Percentiles rank a stretch among this genome's conserved stretches.
Conservation (phyloP, 768 basidiomycete genomes). For the Hebeloma cylindrosporum region DNA sequence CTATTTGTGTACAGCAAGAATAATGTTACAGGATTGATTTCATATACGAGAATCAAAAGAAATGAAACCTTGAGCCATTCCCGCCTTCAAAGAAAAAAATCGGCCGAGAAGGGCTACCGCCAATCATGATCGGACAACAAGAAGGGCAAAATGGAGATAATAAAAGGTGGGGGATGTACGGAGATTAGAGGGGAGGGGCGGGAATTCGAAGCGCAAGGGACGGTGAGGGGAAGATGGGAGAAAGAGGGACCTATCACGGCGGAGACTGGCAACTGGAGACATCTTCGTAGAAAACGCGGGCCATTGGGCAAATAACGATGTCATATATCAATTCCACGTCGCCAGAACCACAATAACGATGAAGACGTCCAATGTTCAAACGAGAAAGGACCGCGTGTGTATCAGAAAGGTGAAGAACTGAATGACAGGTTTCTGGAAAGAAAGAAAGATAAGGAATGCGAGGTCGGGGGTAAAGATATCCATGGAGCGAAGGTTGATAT, state of each 20-base stretch:
- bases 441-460: constrained; percentile 5
- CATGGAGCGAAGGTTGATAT: constrained; percentile 6
- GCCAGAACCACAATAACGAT: constrained; percentile 10
- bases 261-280: not conserved
- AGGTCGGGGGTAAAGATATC: constrained; percentile 7
- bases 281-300: constrained; percentile 1
- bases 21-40: constrained; percentile 1
- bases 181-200: constrained; percentile 1
- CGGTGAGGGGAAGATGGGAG: not conserved
- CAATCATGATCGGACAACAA: constrained; percentile 11
- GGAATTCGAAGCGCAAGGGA: not conserved
- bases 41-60: not conserved
- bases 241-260: not conserved
- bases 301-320: not conserved
- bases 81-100: too few relatives aligned
- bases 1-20: constrained; percentile 1
- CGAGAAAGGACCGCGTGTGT: constrained; percentile 6
- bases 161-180: not conserved
- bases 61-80: too few relatives aligned
- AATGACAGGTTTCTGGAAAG: constrained; percentile 9
- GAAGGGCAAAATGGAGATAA: not conserved
- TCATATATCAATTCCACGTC: constrained; percentile 10
- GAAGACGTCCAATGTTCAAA: constrained; percentile 11
- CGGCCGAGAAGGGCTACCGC: constrained; percentile 11
- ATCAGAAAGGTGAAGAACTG: constrained; percentile 5